A percentile compares a stretch with the other conserved stretches of the same genome.
These are phyloP conservation scores for Fusarium foetens DNA, from an alignment of 2,329 filamentous ascomycete species.

Conservation along the genomic window DNA sequence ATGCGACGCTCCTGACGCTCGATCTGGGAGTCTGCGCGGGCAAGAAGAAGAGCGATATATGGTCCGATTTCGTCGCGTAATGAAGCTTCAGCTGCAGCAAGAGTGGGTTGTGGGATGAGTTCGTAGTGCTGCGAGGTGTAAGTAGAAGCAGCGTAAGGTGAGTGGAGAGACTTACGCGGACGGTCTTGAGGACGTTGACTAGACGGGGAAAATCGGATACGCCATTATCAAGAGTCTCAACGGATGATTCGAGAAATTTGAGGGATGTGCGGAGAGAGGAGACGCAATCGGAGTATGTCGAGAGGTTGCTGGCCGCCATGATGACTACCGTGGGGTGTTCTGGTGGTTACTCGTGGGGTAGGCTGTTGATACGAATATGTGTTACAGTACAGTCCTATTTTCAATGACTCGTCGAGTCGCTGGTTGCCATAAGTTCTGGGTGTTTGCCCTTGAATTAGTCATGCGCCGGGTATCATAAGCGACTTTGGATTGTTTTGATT, in stretches of 20 bases:
- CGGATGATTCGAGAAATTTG: conserved; percentile 68
- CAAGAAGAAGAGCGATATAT: conserved; percentile 80
- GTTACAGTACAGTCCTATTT: background rate
- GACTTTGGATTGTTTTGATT: conserved; percentile 11
- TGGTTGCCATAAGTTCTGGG: too few species aligned
- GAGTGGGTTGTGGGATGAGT: conserved; percentile 84
- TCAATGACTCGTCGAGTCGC: too few species aligned
- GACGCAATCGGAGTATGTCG: conserved; percentile 67
- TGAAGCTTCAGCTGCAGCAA: conserved; percentile 83
- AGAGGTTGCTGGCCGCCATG: conserved; percentile 42
- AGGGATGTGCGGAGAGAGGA: conserved; percentile 69
- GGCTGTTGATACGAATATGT: background rate
- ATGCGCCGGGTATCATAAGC: background rate
- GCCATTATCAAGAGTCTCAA: conserved; percentile 65
- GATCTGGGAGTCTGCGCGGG: conserved; percentile 83
- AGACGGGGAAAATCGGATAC: conserved; percentile 69
- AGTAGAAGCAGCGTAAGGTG: background rate
- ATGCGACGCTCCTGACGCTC: conserved; percentile 86
- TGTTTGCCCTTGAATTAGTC: background rate
- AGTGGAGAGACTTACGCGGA: conserved; percentile 58
- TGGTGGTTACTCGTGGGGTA: conserved; percentile 23
- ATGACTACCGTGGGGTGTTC: conserved; percentile 16
- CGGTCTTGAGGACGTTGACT: conserved; percentile 64
- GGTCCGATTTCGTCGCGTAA: conserved; percentile 91
- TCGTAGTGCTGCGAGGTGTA: conserved; percentile 80